Conservation (phyloP, 139 green algal genomes). For the Closterium sp. region DNA sequence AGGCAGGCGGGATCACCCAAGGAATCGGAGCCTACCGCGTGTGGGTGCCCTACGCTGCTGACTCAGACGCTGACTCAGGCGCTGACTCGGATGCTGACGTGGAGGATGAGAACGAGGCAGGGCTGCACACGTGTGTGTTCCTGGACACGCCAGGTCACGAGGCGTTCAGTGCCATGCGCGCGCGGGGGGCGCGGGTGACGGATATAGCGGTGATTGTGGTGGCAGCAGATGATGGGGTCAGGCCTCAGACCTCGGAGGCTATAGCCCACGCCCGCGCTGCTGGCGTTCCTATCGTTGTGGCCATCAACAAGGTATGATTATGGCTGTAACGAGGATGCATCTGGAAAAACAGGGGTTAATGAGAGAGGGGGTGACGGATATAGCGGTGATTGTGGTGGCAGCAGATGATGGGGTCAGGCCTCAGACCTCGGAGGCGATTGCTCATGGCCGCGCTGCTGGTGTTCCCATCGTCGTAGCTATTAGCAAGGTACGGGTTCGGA, state of each 20-base stretch:
- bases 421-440: conserved; percentile 92
- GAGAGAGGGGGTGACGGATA: conserved; percentile 62
- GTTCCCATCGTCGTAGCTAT: conserved; percentile 83
- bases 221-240: conserved; percentile 94
- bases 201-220: conserved; percentile 98
- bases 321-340: not conserved
- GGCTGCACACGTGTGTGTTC: conserved; percentile 79
- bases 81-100: not conserved
- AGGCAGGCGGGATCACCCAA: conserved; percentile 98
- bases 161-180: conserved; percentile 97
- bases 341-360: conserved; percentile 46
- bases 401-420: conserved; percentile 95
- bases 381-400: conserved; percentile 95
- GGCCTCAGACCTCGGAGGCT: conserved; percentile 93
- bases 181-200: conserved; percentile 84
- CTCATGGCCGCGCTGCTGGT: conserved; percentile 82
- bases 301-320: conserved; percentile 74
- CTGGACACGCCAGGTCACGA: conserved; percentile 89
- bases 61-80: not conserved
- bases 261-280: conserved; percentile 88
- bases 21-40: conserved; percentile 91
- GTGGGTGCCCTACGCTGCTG: conserved; percentile 49
- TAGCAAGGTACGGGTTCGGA: conserved; percentile 55
- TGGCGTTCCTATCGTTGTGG: conserved; percentile 82
- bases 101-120: conserved; percentile 59